Conservation (phyloP, 1,284 basidiomycete genomes). For the Marasmius oreades region DNA sequence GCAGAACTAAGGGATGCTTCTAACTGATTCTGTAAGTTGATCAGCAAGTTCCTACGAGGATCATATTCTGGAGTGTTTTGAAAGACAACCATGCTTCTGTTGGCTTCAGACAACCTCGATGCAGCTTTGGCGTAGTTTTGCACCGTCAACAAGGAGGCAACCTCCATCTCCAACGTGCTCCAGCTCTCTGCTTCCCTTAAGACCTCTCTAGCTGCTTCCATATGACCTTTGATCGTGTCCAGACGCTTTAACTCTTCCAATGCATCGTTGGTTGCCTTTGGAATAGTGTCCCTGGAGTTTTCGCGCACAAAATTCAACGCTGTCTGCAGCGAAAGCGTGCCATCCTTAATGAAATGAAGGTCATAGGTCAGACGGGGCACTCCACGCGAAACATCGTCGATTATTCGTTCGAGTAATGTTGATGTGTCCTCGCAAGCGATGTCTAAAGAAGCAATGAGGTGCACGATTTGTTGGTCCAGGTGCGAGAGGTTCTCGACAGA, state of each 20-base stretch:
- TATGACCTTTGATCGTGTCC: conserved; percentile 78
- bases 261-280: conserved; percentile 52
- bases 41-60: conserved; percentile 75
- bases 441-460: conserved; percentile 74
- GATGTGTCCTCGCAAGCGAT: conserved; percentile 86
- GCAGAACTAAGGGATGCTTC: conserved; percentile 87
- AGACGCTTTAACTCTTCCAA: conserved; percentile 75
- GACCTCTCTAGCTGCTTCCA: conserved; percentile 85
- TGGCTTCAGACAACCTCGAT: conserved; percentile 83
- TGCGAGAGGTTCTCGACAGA: conserved; percentile 48
- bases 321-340: conserved; percentile 71
- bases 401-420: conserved; percentile 76
- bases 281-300: conserved; percentile 46
- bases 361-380: conserved; percentile 90
- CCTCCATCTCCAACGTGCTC: conserved; percentile 90
- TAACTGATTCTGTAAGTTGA: conserved; percentile 89
- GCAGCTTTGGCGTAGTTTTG: conserved; percentile 83
- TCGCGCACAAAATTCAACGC: conserved; percentile 57
- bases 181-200: conserved; percentile 90
- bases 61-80: conserved; percentile 89
- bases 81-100: conserved; percentile 84
- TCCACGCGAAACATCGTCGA: conserved; percentile 85
- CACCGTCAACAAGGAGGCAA: conserved; percentile 77
- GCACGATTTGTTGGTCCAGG: conserved; percentile 71
- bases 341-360: conserved; percentile 92